Base-by-base conservation (phyloP, 2,329 filamentous ascomycete species). In the Madurella mycetomatis region DNA sequence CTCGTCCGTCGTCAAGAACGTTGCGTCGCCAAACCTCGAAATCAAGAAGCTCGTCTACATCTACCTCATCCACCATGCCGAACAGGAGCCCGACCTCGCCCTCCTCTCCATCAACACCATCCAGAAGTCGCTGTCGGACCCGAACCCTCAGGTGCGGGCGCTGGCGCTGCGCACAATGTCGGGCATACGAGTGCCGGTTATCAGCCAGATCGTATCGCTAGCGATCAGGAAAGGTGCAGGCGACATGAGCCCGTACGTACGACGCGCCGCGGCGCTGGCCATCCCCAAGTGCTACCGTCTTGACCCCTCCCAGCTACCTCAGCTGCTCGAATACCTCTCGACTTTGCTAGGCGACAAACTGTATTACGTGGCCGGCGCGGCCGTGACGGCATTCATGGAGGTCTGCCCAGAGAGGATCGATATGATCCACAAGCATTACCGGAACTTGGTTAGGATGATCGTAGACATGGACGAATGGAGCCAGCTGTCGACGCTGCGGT, bases 381-480 rank as follows among this genome's bases (percentile, higher is more conserved):
- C 94, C 0, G 90, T 97, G 3, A 84, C 86, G 39, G 89, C 94
- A 0, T 96, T 95, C 65, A 72, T 95, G 69, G 90, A 96, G 60
- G 78, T 97, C 30, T 97, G 92, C 62, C 92, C 94, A 0, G 87
- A 95, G 15, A 79, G 88, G 51, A 80, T 96, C 60, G 92, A 96
- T 67, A 74, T 99, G 56, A 85, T 99, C 62, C 94, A 99, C 71
- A 85, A 87, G 61, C 88, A 96, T 67, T 99, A 97, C 72, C 84
- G 90, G 48, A 79, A 82, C 37, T 75, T 99, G 59, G 85, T 95
- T 59, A 89, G 85, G 69, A 96, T 96, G 75, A 75, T 97, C 49
- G 90, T 96, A 19, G 94, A 99, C 68, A 99, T 99, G 94, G 94
- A 99, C 66, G 94, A 99, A 72, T 99, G 94, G 94, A 88, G 91